Conservation (phyloP, 2,329 filamentous ascomycete species). For the Akanthomyces dipterigenus region DNA sequence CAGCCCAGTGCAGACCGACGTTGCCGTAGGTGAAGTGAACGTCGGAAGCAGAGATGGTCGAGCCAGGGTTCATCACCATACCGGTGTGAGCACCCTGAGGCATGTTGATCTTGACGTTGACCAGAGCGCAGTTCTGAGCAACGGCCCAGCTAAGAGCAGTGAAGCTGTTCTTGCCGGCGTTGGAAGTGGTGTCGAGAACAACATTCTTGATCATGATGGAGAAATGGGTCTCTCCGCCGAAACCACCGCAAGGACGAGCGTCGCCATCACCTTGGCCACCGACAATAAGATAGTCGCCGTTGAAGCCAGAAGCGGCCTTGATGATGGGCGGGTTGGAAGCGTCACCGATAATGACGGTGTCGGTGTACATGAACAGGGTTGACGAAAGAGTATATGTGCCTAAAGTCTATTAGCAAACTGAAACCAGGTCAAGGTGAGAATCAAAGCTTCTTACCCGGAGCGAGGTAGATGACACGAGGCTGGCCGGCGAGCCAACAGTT, state of each 20-base stretch:
- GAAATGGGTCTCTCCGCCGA: conserved; percentile 17
- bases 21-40: conserved; percentile 16
- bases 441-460: conserved; percentile 11
- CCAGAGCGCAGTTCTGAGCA: conserved; percentile 18
- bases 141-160: conserved; percentile 17
- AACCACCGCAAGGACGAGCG: conserved; percentile 14
- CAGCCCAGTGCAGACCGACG: conserved; percentile 17
- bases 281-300: conserved; percentile 36
- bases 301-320: conserved; percentile 60
- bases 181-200: conserved; percentile 16
- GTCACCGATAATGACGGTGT: conserved; percentile 80
- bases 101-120: conserved; percentile 15
- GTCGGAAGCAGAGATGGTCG: conserved; percentile 16
- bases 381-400: conserved; percentile 15
- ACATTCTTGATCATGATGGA: conserved; percentile 18
- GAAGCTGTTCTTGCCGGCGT: conserved; percentile 13
- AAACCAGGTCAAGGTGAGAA: background rate
- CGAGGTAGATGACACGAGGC: conserved; percentile 16
- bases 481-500: conserved; percentile 17
- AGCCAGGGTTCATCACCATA: conserved; percentile 14
- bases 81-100: conserved; percentile 16
- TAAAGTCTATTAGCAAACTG: background rate
- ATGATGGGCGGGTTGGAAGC: conserved; percentile 60
- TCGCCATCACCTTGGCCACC: conserved; percentile 15
- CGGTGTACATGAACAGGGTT: conserved; percentile 14